phyloP scores from a whole-genome alignment of 192 early-diverging fungal species.

The Coemansia aciculifera region DNA sequence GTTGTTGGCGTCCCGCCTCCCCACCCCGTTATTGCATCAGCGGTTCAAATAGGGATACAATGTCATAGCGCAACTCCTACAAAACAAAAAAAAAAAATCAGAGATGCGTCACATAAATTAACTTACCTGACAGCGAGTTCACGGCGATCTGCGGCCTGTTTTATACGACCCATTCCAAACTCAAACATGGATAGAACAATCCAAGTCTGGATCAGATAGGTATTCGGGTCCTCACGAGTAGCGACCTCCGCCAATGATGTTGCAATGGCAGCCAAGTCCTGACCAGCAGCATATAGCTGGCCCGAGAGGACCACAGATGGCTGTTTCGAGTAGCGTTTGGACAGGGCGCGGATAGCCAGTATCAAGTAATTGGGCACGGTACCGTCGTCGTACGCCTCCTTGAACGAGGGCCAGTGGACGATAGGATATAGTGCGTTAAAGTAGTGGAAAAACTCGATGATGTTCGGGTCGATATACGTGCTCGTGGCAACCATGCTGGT shows the following conservation, averaged over 20 bases:
- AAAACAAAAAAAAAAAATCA: not conserved
- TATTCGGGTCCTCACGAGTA: slow-evolving; percentile 56
- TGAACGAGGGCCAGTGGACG: slow-evolving; percentile 57
- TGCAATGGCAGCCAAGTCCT: slow-evolving; percentile 55
- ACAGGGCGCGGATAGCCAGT: slow-evolving; percentile 54
- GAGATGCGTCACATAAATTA: not conserved
- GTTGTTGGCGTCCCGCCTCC: not conserved
- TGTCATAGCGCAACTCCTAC: not conserved
- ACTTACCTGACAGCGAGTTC: slow-evolving; percentile 55
- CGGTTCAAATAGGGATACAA: not conserved
- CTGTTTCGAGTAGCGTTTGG: slow-evolving; percentile 56
- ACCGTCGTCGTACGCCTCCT: slow-evolving; percentile 56
- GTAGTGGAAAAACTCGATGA: slow-evolving; percentile 56
- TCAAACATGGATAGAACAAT: slow-evolving; percentile 55
- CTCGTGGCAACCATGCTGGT: not conserved
- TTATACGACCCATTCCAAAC: slow-evolving; percentile 52
- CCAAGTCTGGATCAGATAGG: slow-evolving; percentile 57
- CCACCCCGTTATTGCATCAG: not conserved
- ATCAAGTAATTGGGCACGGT: slow-evolving; percentile 57
- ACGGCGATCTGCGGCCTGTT: slow-evolving; percentile 54
- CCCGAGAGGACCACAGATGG: slow-evolving; percentile 51
- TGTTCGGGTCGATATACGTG: slow-evolving; percentile 49
- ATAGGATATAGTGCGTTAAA: slow-evolving; percentile 56
- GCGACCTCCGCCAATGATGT: slow-evolving; percentile 54
- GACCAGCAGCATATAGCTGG: slow-evolving; percentile 48